Base-by-base conservation (phyloP, 2,329 filamentous ascomycete genomes). In the Pseudogymnoascus sp. region DNA sequence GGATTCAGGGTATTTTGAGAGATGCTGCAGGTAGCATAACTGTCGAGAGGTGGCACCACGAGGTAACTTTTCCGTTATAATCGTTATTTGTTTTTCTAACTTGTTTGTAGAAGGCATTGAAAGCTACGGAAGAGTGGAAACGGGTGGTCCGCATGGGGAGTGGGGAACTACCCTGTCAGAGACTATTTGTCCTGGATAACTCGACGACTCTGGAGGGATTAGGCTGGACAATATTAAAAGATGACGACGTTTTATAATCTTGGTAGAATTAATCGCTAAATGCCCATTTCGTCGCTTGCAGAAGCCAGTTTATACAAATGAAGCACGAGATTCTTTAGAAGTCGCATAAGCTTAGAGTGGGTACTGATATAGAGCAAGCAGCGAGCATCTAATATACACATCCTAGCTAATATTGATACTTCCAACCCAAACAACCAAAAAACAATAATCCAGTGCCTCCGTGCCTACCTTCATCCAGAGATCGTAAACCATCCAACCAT, bases 1-100 rank as follows among this genome's bases (percentile, higher is more conserved):
- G 65, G 64, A 68, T 67, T 26, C 64, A 69, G 42, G 67, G 64
- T n/a, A 65, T 70, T 5, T 35, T 68, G 61, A 69, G 62, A 68
- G 60, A 62, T 60, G 46, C 63, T 10, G 50, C 50, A 15, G 50
- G 50, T 33, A 21, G 7, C 3, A 60, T 69, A 37, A 68, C 65
- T 3, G 60, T 65, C 17, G 68, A 68, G 29, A 59, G 68, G 40
- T 70, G 64, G 65, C 59, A 63, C 15, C 64, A 10, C 23, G n/a
- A 61, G 31, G 62, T 63, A 38, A 61, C 35, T 46, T 23, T 2
- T 15, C 10, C 5, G 6, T 19, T 13, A 7, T 6, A 33, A 56
- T 35, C 1, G 6, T 7, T 13, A 33, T 33, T 21, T 21, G n/a
- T 4, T 35, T 56, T 33, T 35, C 50, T 56, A 17, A 56, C 50